A percentile compares a stretch with the other conserved stretches of the same genome.
phyloP scores from a whole-genome alignment of 495 filamentous ascomycete genomes.

The Recurvomyces mirabilis region DNA sequence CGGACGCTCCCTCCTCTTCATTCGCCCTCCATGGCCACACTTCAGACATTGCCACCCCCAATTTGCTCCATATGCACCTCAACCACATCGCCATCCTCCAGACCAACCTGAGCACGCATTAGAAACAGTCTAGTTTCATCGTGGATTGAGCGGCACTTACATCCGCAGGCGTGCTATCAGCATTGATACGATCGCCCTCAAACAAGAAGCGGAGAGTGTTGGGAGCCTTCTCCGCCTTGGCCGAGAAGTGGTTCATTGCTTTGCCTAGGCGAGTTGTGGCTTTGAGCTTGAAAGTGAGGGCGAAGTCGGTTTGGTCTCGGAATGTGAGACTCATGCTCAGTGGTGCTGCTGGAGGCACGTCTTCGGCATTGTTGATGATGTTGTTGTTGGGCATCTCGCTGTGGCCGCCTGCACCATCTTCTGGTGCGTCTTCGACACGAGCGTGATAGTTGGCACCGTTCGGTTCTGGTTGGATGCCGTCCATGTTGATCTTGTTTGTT shows the following conservation, averaged over 20 bases:
- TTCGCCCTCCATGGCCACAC: no score
- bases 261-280: constrained; percentile 7
- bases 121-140: background rate
- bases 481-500: no score
- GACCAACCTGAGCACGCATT: background rate
- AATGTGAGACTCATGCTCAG: background rate
- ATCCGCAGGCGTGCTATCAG: background rate
- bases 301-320: background rate
- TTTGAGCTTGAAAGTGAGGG: constrained; percentile 8
- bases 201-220: constrained; percentile 4
- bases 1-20: no score
- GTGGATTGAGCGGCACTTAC: background rate
- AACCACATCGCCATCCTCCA: constrained; percentile 12
- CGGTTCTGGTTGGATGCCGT: no score
- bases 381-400: background rate
- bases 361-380: background rate
- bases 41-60: no score
- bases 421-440: no score
- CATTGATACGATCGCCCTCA: constrained; percentile 4
- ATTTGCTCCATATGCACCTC: constrained; percentile 12
- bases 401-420: no score
- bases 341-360: background rate
- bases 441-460: no score
- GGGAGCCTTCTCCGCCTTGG: background rate
- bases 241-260: constrained; percentile 9